Evolutionary conservation across 2,329 filamentous ascomycete genomes (phyloP), one percentile per base, ranked within the genome.

Genomic region (Diaporthe helianthi): DNA sequence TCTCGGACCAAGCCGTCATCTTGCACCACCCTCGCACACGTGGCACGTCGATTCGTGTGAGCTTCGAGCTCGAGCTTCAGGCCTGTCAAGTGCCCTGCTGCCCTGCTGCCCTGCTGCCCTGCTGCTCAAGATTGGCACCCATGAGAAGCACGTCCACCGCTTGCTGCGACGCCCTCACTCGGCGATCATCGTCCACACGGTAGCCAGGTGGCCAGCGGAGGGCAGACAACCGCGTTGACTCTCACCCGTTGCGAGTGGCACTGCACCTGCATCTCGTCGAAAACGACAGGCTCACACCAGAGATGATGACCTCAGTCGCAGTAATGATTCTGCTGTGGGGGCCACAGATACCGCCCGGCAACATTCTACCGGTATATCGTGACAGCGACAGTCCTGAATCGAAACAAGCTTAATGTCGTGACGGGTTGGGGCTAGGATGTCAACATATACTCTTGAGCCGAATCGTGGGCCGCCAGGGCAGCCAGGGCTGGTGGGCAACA

Each of bases 401-500:
- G 10, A 33, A 22, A 10, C 26, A 33, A 61, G 41, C 31, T 47
- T 26, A 24, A 17, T 33, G 29, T 17, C 58, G 29, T 63, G 58
- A n/a, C n/a, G n/a, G 58, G 58, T 63, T 49, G 29, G 44, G 58
- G 26, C 24, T 49, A 46, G 41, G 58, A 49, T 63, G 49, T 63
- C 58, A 63, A 63, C 58, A 63, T 24, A 63, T 36, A 19, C n/a
- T 26, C 44, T 24, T 7, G 58, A 49, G 58, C 58, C 58, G 24
- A 41, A 61, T 15, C 12, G 26, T 19, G 29, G 10, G 26, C 19
- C n/a, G n/a, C n/a, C n/a, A n/a, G n/a, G n/a, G n/a, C n/a, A n/a
- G 41, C 44, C n/a, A 47, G 9, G n/a, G 7, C 44, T n/a, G 24
- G 19, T 19, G 76, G 78, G 17, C 77, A 76, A 0, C 78, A 71